A percentile compares a stretch with the other conserved stretches of the same genome.
Evolutionary conservation across 495 filamentous ascomycete genomes (phyloP).

Genomic region (Xanthoparmelia taractica): DNA sequence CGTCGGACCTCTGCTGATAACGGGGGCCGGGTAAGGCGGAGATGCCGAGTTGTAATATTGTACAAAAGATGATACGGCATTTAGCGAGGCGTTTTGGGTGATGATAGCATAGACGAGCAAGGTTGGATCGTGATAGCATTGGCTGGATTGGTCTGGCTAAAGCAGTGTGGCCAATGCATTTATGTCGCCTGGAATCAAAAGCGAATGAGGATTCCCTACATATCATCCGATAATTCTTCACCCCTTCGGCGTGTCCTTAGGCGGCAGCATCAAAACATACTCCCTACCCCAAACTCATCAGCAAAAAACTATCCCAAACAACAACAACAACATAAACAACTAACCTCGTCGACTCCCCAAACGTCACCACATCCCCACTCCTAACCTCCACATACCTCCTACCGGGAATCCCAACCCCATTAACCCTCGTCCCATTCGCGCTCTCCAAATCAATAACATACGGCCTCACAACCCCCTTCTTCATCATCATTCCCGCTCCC

Average conservation of each 20-base stretch:
- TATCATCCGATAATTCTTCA: neutral
- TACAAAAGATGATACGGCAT: constrained; percentile 18
- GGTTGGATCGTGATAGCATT: constrained; percentile 3
- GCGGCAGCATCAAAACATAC: constrained; percentile 70
- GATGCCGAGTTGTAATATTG: constrained; percentile 1
- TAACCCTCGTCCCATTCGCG: constrained; percentile 82
- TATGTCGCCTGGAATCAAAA: neutral
- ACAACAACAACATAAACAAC: neutral
- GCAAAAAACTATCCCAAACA: neutral
- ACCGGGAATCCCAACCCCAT: constrained; percentile 61
- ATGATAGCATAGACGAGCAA: constrained; percentile 3
- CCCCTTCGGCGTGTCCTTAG: constrained; percentile 17
- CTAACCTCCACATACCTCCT: constrained; percentile 78
- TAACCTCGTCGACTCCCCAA: constrained; percentile 47
- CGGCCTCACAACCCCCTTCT: constrained; percentile 70
- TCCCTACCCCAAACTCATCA: constrained; percentile 50
- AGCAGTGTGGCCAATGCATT: neutral
- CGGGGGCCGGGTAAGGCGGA: constrained; percentile 18
- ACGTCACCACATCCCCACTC: constrained; percentile 81
- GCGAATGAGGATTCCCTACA: neutral
- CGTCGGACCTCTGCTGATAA: constrained; percentile 40
- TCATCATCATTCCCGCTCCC: too few species aligned
- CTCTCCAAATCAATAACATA: constrained; percentile 93
- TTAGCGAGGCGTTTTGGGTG: constrained; percentile 19
- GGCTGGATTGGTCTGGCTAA: neutral